phyloP scores from a whole-genome alignment of 225 moss, liverwort and hornwort genomes.

The Climacium dendroides region DNA sequence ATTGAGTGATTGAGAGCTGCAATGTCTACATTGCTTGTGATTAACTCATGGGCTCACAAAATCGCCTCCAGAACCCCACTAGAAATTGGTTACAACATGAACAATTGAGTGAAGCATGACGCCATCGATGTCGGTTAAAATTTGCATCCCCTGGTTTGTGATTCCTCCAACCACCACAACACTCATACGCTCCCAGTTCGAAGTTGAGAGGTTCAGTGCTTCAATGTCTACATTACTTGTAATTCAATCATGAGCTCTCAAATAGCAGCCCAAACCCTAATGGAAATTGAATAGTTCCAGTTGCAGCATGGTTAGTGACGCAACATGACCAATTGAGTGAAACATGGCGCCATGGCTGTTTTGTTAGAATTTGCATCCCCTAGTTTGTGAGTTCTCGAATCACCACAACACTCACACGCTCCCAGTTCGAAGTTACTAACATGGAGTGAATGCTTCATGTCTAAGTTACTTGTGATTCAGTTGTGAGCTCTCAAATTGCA shows the following conservation, averaged over 20 bases:
- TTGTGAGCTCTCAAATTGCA: background rate
- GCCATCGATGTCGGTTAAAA: background rate
- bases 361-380: background rate
- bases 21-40: background rate
- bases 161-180: background rate
- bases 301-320: background rate
- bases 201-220: background rate
- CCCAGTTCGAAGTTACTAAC: background rate
- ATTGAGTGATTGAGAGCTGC: background rate
- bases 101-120: background rate
- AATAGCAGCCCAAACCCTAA: background rate
- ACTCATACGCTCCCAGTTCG: background rate
- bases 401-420: background rate
- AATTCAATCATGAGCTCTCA: background rate
- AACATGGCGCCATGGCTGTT: background rate
- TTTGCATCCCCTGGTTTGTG: background rate
- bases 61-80: background rate
- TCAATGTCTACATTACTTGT: background rate
- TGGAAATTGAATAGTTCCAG: background rate
- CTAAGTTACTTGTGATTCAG: background rate
- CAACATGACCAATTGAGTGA: background rate
- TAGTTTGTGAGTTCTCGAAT: background rate
- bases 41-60: background rate
- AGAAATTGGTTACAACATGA: background rate
- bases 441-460: background rate